Evolutionary conservation across 202 grass and related monocot species (phyloP).

Genomic region (Bolboschoenoplectus hybrid): DNA sequence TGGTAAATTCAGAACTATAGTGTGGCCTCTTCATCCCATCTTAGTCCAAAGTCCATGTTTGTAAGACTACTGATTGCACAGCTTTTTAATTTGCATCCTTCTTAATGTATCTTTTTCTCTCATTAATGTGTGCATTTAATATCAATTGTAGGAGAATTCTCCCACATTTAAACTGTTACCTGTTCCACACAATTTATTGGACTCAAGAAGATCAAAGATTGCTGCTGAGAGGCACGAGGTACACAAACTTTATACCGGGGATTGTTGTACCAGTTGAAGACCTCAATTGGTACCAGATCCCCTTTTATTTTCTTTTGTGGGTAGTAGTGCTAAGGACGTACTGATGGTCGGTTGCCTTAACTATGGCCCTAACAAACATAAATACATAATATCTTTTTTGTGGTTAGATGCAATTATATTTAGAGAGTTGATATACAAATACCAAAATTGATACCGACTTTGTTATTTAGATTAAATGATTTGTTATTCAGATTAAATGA

Average conservation of each 20-base stretch:
- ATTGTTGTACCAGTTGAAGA: neutral
- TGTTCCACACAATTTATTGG: slow-evolving; percentile 58
- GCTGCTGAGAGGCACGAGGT: slow-evolving; percentile 75
- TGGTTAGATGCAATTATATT: slow-evolving; percentile 17
- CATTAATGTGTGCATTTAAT: slow-evolving; percentile 30
- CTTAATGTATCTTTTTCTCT: neutral
- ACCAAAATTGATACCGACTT: too few species aligned
- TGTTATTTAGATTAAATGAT: too few species aligned
- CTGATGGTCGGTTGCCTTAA: neutral
- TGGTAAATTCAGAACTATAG: slow-evolving; percentile 59
- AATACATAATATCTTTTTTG: neutral
- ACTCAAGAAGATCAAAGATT: slow-evolving; percentile 65
- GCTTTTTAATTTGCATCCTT: slow-evolving; percentile 10
- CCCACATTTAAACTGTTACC: slow-evolving; percentile 57
- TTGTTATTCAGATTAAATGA: too few species aligned
- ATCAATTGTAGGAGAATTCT: slow-evolving; percentile 52
- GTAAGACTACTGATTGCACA: slow-evolving; percentile 54
- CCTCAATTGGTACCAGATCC: neutral
- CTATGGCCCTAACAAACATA: neutral
- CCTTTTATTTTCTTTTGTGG: neutral
- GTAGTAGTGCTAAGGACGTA: neutral
- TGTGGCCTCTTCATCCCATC: slow-evolving; percentile 39
- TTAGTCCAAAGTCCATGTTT: slow-evolving; percentile 54
- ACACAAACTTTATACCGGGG: slow-evolving; percentile 24
- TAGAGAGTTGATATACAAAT: too few species aligned